These are phyloP conservation scores for Penicillium nucicola DNA, from an alignment of 495 filamentous ascomycete genomes.

Conservation along the genomic window DNA sequence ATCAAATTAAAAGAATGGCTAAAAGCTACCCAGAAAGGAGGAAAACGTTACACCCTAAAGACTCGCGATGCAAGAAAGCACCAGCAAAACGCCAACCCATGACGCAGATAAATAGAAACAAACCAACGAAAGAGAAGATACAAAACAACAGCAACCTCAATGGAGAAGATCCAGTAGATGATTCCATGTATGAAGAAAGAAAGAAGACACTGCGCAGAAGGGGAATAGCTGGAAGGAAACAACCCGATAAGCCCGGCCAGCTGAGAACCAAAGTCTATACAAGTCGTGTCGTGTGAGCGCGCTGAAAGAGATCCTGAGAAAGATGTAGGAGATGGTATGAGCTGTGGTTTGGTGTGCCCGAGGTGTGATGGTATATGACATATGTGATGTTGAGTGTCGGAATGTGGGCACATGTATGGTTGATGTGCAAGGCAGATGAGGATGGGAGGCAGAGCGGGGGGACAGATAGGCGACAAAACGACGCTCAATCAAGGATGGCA, in stretches of 20 bases:
- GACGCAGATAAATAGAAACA: slow-evolving; percentile 8
- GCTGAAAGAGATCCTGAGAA: slow-evolving; percentile 8
- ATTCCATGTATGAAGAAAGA: slow-evolving; percentile 23
- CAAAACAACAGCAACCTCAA: slow-evolving; percentile 3
- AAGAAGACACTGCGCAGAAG: not conserved
- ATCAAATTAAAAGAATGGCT: not conserved
- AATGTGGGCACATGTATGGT: slow-evolving; percentile 9
- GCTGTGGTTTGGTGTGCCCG: slow-evolving; percentile 4
- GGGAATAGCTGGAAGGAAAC: slow-evolving; percentile 18
- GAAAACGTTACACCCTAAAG: not conserved
- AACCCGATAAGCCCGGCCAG: slow-evolving; percentile 14
- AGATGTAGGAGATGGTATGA: not conserved
- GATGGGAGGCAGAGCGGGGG: slow-evolving; percentile 12
- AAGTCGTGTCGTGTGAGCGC: slow-evolving; percentile 26
- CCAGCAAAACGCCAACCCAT: slow-evolving; percentile 25
- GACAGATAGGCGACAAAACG: not conserved
- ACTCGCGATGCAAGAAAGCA: slow-evolving; percentile 10
- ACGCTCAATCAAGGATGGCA: not conserved
- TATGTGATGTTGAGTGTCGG: slow-evolving; percentile 17
- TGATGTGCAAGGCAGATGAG: slow-evolving; percentile 1
- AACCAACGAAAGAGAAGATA: slow-evolving; percentile 1
- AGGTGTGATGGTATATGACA: slow-evolving; percentile 8
- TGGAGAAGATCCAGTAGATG: slow-evolving; percentile 9
- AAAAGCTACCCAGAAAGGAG: not conserved
- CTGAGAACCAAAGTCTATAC: slow-evolving; percentile 28